Percentiles rank a stretch among this genome's conserved stretches.
Conservation (phyloP, 192 early-diverging fungal species). For the Coemansia sp. region DNA sequence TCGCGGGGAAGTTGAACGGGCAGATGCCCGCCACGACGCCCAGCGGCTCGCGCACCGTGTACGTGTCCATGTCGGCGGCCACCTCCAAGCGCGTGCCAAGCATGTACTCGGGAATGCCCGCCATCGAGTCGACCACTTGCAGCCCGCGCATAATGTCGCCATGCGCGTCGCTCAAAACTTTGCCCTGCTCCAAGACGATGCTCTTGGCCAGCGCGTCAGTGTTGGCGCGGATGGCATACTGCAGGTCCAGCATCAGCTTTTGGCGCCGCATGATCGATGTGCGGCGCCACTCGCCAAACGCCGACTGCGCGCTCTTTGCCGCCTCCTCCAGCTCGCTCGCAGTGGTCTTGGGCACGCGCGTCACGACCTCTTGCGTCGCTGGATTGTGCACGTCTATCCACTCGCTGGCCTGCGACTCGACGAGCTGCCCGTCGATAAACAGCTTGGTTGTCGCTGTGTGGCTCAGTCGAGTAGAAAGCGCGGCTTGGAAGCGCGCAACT, state of each 20-base stretch:
- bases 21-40: conserved; percentile 94
- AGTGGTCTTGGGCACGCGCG: conserved; percentile 88
- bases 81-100: conserved; percentile 87
- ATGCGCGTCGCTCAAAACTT: conserved; percentile 89
- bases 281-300: conserved; percentile 88
- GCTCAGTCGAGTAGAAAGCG: neutral
- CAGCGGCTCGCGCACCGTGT: conserved; percentile 88
- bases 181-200: conserved; percentile 91
- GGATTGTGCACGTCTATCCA: conserved; percentile 93
- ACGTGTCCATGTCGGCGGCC: conserved; percentile 94
- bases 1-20: conserved; percentile 98
- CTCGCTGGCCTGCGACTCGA: conserved; percentile 81
- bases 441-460: conserved; percentile 60
- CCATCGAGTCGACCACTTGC: conserved; percentile 89
- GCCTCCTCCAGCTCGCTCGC: conserved; percentile 80
- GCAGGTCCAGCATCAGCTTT: conserved; percentile 90
- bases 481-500: neutral
- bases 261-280: conserved; percentile 83
- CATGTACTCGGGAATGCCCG: conserved; percentile 75
- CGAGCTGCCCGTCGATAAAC: conserved; percentile 91
- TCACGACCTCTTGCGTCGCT: conserved; percentile 89
- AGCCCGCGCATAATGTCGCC: conserved; percentile 92
- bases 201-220: conserved; percentile 80
- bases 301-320: conserved; percentile 67
- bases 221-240: conserved; percentile 79